phyloP scores from a whole-genome alignment of 805 yeast genomes.

The Candida nonsorbophila region DNA sequence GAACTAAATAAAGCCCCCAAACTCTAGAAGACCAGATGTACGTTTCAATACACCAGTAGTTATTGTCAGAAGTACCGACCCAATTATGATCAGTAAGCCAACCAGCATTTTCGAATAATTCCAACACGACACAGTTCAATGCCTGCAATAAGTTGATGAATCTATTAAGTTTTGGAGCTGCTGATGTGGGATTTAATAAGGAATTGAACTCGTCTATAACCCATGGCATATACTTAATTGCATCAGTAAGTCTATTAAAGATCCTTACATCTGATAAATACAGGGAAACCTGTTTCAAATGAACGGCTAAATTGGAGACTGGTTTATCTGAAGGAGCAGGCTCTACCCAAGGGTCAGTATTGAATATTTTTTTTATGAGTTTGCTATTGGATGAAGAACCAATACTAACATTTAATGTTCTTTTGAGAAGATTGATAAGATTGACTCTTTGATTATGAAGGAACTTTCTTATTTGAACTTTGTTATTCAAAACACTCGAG shows the following conservation, averaged over 20 bases:
- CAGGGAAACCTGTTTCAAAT: constrained; percentile 28
- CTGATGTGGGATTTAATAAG: constrained; percentile 17
- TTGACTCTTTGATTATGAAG: constrained; percentile 20
- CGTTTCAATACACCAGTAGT: constrained; percentile 37
- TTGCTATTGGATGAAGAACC: constrained; percentile 11
- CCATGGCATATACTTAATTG: constrained; percentile 42
- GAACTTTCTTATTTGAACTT: constrained; percentile 24
- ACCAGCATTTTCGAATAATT: constrained; percentile 38
- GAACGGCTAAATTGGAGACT: constrained; percentile 22
- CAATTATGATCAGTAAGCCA: constrained; percentile 44
- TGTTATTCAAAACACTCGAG: constrained; percentile 33
- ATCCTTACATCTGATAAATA: constrained; percentile 38
- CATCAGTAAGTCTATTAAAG: constrained; percentile 35
- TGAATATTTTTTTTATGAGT: constrained; percentile 7
- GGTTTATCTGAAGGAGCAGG: constrained; percentile 4
- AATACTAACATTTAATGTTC: constrained; percentile 8
- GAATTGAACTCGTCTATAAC: constrained; percentile 33
- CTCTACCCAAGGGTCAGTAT: constrained; percentile 4
- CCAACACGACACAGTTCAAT: constrained; percentile 34
- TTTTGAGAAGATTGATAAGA: constrained; percentile 13
- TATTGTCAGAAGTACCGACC: constrained; percentile 36
- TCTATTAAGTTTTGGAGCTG: constrained; percentile 16
- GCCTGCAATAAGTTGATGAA: constrained; percentile 33
- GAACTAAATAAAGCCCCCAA: constrained; percentile 36
- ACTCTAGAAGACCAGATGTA: constrained; percentile 41